These are phyloP conservation scores for Oxalis stricta DNA, from an alignment of 441 rosid genomes.

Conservation along the genomic window DNA sequence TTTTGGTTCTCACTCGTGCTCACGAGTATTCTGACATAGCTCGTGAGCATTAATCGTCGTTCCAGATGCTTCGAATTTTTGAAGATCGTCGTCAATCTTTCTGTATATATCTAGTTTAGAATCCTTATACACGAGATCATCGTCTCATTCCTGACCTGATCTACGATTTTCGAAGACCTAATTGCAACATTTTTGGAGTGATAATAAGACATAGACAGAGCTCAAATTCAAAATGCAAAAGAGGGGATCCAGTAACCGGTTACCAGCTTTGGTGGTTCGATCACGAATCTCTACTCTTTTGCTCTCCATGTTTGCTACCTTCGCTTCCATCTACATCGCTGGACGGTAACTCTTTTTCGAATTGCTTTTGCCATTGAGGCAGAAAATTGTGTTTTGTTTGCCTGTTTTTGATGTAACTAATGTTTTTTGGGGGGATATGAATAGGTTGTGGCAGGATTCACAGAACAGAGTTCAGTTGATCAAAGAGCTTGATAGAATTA, in stretches of 20 bases:
- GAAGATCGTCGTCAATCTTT: no score
- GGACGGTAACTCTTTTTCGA: slow-evolving; percentile 42
- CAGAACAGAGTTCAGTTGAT: slow-evolving; percentile 53
- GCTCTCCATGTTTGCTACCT: slow-evolving; percentile 58
- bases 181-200: neutral
- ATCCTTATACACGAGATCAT: no score
- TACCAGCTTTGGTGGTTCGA: slow-evolving; percentile 23
- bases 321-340: slow-evolving; percentile 72
- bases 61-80: no score
- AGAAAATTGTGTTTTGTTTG: neutral
- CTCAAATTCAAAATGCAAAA: slow-evolving; percentile 33
- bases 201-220: neutral
- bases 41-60: no score
- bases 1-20: no score
- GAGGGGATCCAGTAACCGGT: slow-evolving; percentile 40
- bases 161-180: neutral
- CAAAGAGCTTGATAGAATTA: slow-evolving; percentile 52
- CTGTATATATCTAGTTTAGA: no score
- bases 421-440: slow-evolving; percentile 3
- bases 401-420: neutral
- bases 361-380: neutral
- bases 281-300: slow-evolving; percentile 40
- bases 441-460: slow-evolving; percentile 79
- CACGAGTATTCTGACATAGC: no score
- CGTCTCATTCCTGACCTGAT: no score